Percentiles rank a stretch among this genome's conserved stretches.
Conservation (phyloP, 441 rosid genomes). For the Cnidoscolus chayamansa region DNA sequence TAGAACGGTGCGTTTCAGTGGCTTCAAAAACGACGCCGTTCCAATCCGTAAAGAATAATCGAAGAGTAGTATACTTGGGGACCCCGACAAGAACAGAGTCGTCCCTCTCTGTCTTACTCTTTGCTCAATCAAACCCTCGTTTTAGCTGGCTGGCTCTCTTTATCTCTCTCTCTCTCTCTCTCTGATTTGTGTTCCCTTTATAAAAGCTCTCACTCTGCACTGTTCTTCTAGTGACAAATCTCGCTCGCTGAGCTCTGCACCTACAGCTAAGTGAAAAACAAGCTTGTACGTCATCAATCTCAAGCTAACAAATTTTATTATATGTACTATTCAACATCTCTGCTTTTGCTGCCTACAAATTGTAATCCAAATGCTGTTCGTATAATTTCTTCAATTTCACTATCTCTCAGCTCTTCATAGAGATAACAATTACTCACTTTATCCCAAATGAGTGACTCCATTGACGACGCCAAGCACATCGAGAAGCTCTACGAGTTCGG, state of each 20-base stretch:
- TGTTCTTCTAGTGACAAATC: background rate
- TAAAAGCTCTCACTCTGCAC: background rate
- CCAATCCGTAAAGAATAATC: too few relatives aligned
- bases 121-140: constrained; percentile 7
- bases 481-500: constrained; percentile 96
- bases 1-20: too few relatives aligned
- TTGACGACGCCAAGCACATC: constrained; percentile 71
- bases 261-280: background rate
- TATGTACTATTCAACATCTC: background rate
- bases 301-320: background rate
- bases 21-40: background rate
- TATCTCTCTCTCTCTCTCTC: background rate
- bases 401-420: constrained; percentile 3
- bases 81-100: background rate
- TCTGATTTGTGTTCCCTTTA: background rate
- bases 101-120: too few relatives aligned
- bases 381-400: constrained; percentile 17
- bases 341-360: background rate
- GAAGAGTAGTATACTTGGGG: background rate
- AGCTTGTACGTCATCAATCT: background rate
- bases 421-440: background rate
- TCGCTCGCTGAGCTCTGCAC: background rate
- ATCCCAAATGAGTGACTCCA: constrained; percentile 46
- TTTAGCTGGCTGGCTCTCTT: background rate
- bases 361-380: constrained; percentile 5